phyloP scores from a whole-genome alignment of 495 filamentous ascomycete genomes.

The Podospora sp. region DNA sequence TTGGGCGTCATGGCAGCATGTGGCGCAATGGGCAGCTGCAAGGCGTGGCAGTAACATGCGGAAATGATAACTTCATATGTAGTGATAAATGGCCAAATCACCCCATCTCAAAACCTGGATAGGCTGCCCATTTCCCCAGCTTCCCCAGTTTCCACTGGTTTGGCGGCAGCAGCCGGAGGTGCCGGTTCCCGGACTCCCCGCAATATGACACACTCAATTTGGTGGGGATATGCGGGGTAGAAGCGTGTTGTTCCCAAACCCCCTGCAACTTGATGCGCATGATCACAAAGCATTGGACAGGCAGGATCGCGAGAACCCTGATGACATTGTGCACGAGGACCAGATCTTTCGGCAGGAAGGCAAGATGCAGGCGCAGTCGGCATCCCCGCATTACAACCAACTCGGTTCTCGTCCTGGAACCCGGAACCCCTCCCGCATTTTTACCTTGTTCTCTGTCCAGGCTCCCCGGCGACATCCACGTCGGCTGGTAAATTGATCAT shows the following conservation, averaged over 20 bases:
- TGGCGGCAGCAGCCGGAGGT: constrained; percentile 2
- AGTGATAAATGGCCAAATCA: too few species aligned
- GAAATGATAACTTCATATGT: too few species aligned
- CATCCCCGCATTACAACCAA: neutral
- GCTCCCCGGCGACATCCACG: too few species aligned
- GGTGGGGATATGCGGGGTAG: constrained; percentile 22
- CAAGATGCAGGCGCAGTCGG: constrained; percentile 1
- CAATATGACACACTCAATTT: neutral
- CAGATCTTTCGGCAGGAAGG: neutral
- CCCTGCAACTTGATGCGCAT: constrained; percentile 24
- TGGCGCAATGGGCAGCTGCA: too few species aligned
- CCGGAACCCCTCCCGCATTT: neutral
- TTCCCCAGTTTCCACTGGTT: neutral
- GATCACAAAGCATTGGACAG: constrained; percentile 22
- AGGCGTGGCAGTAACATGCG: too few species aligned
- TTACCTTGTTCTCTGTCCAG: neutral
- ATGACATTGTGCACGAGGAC: constrained; percentile 10
- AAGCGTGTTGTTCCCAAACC: neutral
- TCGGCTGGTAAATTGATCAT: neutral
- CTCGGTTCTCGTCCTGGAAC: neutral
- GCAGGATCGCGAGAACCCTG: constrained; percentile 23
- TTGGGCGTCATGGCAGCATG: too few species aligned
- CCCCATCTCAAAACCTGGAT: neutral
- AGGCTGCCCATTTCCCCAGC: neutral
- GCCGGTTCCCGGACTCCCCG: neutral